Conservation (phyloP, 2,329 filamentous ascomycete species). For the Emmonsia crescens region DNA sequence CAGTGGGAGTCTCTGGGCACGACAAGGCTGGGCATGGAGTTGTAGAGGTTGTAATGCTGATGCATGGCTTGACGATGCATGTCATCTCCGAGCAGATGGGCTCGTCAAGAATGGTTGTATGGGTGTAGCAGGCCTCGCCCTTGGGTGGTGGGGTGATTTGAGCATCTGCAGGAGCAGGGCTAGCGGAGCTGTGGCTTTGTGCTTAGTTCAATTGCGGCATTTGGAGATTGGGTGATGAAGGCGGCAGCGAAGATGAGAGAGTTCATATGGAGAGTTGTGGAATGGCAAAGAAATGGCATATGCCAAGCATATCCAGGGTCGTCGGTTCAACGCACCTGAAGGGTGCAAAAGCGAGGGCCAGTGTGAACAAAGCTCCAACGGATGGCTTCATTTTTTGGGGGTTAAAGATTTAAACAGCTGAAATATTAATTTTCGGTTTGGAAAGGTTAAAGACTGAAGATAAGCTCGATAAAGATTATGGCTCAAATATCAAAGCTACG, state of each 20-base stretch:
- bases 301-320: not conserved
- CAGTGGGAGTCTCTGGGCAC: conserved; percentile 8
- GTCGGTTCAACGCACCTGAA: not conserved
- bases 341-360: not conserved
- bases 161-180: conserved; percentile 1
- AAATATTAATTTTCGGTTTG: not conserved
- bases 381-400: not conserved
- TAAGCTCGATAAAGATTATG: not conserved
- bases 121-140: conserved; percentile 10
- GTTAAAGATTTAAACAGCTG: not conserved
- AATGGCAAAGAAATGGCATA: not conserved
- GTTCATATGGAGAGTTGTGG: not conserved
- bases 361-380: not conserved
- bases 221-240: not conserved
- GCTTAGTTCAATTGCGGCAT: not conserved
- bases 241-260: not conserved
- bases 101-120: conserved; percentile 9
- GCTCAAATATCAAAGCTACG: no score
- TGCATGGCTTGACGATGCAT: conserved; percentile 10
- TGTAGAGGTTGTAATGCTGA: conserved; percentile 7
- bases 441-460: not conserved
- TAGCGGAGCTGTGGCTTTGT: not conserved
- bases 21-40: conserved; percentile 8
- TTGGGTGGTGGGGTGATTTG: not conserved
- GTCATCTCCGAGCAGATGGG: conserved; percentile 2